These are phyloP conservation scores for Xylaria sp. DNA, from an alignment of 2,329 filamentous ascomycete species.

Conservation along the genomic window DNA sequence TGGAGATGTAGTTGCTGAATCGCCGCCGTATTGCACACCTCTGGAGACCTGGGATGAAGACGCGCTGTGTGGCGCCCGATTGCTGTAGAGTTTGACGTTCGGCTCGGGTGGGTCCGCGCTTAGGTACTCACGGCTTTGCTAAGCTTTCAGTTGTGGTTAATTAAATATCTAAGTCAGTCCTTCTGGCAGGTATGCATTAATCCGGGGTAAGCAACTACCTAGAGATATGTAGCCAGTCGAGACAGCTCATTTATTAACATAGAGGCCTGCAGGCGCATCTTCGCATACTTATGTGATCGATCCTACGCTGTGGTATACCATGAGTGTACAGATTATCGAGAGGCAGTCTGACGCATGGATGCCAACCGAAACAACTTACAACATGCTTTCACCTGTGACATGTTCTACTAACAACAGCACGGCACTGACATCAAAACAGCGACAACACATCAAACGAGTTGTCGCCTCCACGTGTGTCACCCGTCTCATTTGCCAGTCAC, in stretches of 20 bases:
- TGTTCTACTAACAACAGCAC: not conserved
- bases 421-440: not conserved
- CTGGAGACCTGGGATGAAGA: not conserved
- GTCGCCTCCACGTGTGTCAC: slow-evolving; percentile 6
- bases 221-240: too few species aligned
- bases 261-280: too few species aligned
- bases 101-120: not conserved
- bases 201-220: too few species aligned
- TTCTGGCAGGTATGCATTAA: not conserved
- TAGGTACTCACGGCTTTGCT: not conserved
- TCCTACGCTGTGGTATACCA: too few species aligned
- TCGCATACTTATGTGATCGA: too few species aligned
- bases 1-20: slow-evolving; percentile 5
- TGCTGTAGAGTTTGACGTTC: not conserved
- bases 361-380: not conserved
- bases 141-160: not conserved
- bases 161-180: not conserved
- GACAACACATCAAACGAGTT: not conserved
- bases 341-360: not conserved
- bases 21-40: not conserved
- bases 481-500: slow-evolving; percentile 9
- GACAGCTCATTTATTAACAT: too few species aligned
- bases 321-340: too few species aligned
- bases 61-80: not conserved
- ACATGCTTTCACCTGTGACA: not conserved